Evolutionary conservation across 2,329 filamentous ascomycete species (phyloP), one percentile per base, ranked within the genome.

Genomic region (Hypoxylon sp.): DNA sequence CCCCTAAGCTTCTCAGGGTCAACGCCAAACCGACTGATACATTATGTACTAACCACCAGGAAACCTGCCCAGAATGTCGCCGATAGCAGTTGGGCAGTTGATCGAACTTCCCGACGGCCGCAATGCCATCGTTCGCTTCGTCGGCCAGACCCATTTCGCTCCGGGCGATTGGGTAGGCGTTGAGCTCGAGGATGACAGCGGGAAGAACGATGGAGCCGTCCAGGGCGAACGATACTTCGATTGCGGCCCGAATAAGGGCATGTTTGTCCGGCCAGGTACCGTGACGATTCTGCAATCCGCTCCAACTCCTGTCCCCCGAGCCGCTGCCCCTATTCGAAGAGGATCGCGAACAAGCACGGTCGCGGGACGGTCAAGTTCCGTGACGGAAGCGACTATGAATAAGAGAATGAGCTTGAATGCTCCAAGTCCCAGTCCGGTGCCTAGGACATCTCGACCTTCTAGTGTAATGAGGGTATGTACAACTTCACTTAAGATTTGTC

Each of bases 171-270:
- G 94, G 93, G 85, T 98, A 65, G 95, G 95, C 71, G 88, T 98
- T 66, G 94, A 97, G 83, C 88, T 98, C 62, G 89, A 93, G 57
- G 91, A 93, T 51, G 85, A 90, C 58, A 88, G 87, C 19, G 95
- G 96, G 32, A 98, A 98, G 84, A 98, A 98, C 75, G 93, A 98
- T 85, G 95, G 95, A 71, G 91, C 92, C 61, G 93, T 98, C 51
- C 89, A 95, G 79, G 94, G 93, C 68, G 88, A 93, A 77, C 86
- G 93, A 19, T 98, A 98, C 79, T 98, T 97, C 75, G 89, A 94
- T 54, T 98, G 95, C 81, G 86, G 78, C 80, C 91, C 87, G 88
- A 93, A 85, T 44, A 84, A 85, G 71, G 90, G 90, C 77, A 96
- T 99, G 89, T 98, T 99, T 76, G 88, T 98, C 61, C 88, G 93